Conservation (phyloP, 148 eudicot species). For the Chenopodium suecicum region DNA sequence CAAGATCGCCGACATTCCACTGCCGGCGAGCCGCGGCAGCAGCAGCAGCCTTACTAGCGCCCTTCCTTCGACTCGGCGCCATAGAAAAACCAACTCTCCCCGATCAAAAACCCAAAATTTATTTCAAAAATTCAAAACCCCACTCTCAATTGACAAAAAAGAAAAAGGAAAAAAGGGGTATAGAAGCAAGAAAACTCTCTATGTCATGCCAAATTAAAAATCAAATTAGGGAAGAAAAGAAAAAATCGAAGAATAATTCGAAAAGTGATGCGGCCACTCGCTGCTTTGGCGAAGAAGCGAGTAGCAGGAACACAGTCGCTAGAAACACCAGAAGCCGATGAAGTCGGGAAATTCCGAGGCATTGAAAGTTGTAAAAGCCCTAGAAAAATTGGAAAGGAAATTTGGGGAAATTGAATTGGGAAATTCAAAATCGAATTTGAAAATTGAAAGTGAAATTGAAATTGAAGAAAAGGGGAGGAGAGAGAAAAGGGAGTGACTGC, state of each 20-base stretch:
- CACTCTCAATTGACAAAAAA: background rate
- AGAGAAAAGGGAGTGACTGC: constrained; percentile 21
- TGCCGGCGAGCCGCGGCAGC: constrained; percentile 71
- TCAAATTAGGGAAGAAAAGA: background rate
- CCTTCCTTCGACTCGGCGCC: constrained; percentile 82
- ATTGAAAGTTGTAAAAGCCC: constrained; percentile 36
- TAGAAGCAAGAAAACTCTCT: too few relatives aligned
- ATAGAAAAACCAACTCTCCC: constrained; percentile 24
- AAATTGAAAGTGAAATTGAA: background rate
- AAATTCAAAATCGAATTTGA: background rate
- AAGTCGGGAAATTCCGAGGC: constrained; percentile 27
- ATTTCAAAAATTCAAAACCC: background rate
- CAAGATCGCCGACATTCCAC: constrained; percentile 96
- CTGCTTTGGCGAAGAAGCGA: background rate
- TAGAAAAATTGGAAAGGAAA: background rate
- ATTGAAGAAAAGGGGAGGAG: background rate
- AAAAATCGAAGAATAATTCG: background rate
- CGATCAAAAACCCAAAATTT: background rate
- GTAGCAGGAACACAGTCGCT: constrained; percentile 1
- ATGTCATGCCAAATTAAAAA: background rate
- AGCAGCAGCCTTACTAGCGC: constrained; percentile 68
- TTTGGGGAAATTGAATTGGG: background rate
- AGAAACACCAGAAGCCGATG: constrained; percentile 26
- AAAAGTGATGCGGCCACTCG: constrained; percentile 8
- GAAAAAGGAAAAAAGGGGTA: background rate